phyloP scores from a whole-genome alignment of 305 asterid genomes.

The Fraxinus floribunda region DNA sequence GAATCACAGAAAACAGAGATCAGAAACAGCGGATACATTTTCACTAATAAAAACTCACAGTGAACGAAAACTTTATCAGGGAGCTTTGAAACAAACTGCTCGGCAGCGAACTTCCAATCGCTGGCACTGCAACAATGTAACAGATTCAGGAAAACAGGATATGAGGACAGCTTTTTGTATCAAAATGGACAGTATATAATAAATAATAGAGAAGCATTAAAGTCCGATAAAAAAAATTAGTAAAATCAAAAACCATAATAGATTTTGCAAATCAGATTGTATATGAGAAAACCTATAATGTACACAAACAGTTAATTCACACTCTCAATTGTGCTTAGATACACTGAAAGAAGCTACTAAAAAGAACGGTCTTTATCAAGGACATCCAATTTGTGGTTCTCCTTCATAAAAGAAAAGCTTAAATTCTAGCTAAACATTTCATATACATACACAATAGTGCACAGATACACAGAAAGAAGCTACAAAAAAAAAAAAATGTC shows the following conservation, averaged over 20 bases:
- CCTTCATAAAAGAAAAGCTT: not conserved
- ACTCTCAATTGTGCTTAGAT: not conserved
- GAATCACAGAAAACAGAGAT: not conserved
- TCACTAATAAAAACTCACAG: slow-evolving; percentile 39
- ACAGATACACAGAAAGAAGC: not conserved
- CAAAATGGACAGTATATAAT: not conserved
- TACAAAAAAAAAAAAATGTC: not conserved
- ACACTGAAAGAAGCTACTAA: not conserved
- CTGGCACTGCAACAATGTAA: slow-evolving; percentile 39
- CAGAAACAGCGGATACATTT: not conserved
- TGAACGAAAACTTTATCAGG: slow-evolving; percentile 63
- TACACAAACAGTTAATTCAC: not conserved
- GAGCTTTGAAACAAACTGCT: slow-evolving; percentile 45
- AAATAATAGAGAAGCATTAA: not conserved
- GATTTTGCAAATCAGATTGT: not conserved
- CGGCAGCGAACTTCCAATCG: slow-evolving; percentile 68
- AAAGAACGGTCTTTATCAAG: not conserved
- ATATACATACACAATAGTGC: not conserved
- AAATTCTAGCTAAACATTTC: not conserved
- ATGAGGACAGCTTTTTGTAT: not conserved
- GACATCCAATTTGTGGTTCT: not conserved
- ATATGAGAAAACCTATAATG: not conserved
- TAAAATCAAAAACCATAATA: not conserved
- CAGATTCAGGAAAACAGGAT: not conserved
- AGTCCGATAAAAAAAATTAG: not conserved